phyloP scores from a whole-genome alignment of 2,329 filamentous ascomycete species.

The Nemania sp. region DNA sequence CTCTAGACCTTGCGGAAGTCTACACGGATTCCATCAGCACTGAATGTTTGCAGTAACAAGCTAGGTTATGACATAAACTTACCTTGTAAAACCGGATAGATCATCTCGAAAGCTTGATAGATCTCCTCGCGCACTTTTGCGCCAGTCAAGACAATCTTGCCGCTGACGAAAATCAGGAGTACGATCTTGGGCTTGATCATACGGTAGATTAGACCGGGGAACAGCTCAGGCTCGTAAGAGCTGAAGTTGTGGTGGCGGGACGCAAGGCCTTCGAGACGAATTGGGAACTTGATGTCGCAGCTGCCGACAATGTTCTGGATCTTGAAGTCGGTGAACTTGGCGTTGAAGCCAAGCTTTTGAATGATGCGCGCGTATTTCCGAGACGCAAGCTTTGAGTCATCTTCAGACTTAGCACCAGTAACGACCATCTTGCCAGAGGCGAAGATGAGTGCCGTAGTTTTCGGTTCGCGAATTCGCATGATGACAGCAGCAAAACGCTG shows the following conservation, averaged over 20 bases:
- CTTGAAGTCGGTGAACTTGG: slow-evolving; percentile 99
- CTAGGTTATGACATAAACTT: slow-evolving; percentile 38
- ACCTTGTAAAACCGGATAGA: slow-evolving; percentile 94
- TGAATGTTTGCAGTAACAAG: not conserved
- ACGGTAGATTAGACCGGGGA: slow-evolving; percentile 98
- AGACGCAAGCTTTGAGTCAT: slow-evolving; percentile 94
- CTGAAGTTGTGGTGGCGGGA: slow-evolving; percentile 99
- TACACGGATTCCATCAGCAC: slow-evolving; percentile 30
- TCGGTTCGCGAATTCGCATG: slow-evolving; percentile 99
- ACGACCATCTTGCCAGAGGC: slow-evolving; percentile 99
- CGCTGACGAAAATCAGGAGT: slow-evolving; percentile 94
- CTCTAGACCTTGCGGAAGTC: slow-evolving; percentile 64
- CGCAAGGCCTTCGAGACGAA: slow-evolving; percentile 92
- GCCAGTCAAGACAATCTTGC: slow-evolving; percentile 97
- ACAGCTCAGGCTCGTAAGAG: slow-evolving; percentile 97
- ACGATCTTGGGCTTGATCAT: slow-evolving; percentile 99
- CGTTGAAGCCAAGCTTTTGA: slow-evolving; percentile 99
- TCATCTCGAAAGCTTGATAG: slow-evolving; percentile 94
- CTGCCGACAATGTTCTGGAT: slow-evolving; percentile 99
- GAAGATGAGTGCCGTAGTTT: slow-evolving; percentile 97
- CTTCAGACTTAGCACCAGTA: slow-evolving; percentile 95
- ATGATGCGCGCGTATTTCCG: slow-evolving; percentile 99
- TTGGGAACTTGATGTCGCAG: slow-evolving; percentile 99
- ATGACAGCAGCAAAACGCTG: slow-evolving; percentile 99
- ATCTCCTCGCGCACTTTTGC: slow-evolving; percentile 99